Evolutionary conservation across 768 basidiomycete genomes (phyloP), one percentile per base, ranked within the genome.

Genomic region (Lyophyllum decastes): DNA sequence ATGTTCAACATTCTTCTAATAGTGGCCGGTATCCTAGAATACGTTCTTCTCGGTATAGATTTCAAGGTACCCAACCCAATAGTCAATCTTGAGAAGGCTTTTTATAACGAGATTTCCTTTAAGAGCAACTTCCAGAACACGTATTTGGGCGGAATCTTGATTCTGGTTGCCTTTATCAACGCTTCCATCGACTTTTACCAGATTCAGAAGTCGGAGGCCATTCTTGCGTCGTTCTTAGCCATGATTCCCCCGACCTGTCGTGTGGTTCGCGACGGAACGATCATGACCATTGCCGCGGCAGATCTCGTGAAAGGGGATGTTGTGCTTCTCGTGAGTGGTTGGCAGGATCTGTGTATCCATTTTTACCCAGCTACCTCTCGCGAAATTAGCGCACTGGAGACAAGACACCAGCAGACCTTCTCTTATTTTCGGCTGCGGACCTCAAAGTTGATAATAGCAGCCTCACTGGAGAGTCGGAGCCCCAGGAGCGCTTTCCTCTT

Each of bases 191-290:
- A 89, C 67, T 89, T 85, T 68, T 82, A 82, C 67, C 87, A 89
- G 73, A 78, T 88, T 27, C 87, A 89, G 71, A 89, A 88, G 64
- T 87, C 86, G 9, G 87, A 88, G 66, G 85, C 86, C 38, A 89
- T 89, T 62, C 76, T 89, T 4, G 86, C 86, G 4, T 86, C 84
- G 2, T 89, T 89, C 73, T 74, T 89, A 33, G 87, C 87, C 10
- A 84, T 89, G 85, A 89, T 89, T 49, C 87, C 87, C 16, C 87
- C 87, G 0, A 77, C 84, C 8, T 88, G 85, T 64, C 84, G 79
- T 41, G 85, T 85, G 25, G 73, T 89, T 51, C 82, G 87, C 43
- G 83, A 84, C 57, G 81, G 82, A 0, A 74, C 78, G 2, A 79
- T 89, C 53, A 65, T 70, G 27, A 78, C 79, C 4, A 78, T 87